Percentiles rank a stretch among this genome's conserved stretches.
These are phyloP conservation scores for Lepraria neglecta DNA, from an alignment of 495 filamentous ascomycete genomes.

Conservation along the genomic window DNA sequence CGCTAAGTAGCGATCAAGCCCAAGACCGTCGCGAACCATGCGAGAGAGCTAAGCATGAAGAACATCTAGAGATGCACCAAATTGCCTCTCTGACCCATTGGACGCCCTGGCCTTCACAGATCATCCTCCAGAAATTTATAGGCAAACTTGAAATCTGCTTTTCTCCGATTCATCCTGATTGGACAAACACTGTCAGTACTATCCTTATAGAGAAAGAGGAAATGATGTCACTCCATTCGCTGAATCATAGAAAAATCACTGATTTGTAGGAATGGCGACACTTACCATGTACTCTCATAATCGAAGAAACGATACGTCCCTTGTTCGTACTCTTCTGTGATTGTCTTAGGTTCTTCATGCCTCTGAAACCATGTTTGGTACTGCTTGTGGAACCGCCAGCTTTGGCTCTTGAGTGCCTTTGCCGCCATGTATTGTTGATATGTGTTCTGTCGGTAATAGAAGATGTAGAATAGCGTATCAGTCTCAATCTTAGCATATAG, in stretches of 20 bases:
- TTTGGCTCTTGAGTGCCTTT: conserved; percentile 90
- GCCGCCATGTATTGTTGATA: conserved; percentile 97
- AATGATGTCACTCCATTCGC: conserved; percentile 16
- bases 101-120: conserved; percentile 45
- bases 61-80: conserved; percentile 7
- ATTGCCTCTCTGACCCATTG: not conserved
- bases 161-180: conserved; percentile 94
- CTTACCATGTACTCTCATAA: conserved; percentile 96
- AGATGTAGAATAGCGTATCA: conserved; percentile 96
- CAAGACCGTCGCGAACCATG: conserved; percentile 10
- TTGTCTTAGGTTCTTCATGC: conserved; percentile 95
- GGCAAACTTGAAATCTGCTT: conserved; percentile 96
- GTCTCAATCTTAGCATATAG: conserved; percentile 84
- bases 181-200: conserved; percentile 14
- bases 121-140: conserved; percentile 97
- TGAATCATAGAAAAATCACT: conserved; percentile 5
- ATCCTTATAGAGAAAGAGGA: conserved; percentile 8
- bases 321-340: conserved; percentile 97
- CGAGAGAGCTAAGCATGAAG: conserved; percentile 12
- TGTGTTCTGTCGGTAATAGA: conserved; percentile 95
- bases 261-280: not conserved
- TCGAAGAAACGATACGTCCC: conserved; percentile 99
- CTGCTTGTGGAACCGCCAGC: conserved; percentile 98
- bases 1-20: conserved; percentile 15
- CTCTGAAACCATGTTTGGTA: conserved; percentile 99